These are phyloP conservation scores for Esteya vermicola DNA, from an alignment of 2,329 filamentous ascomycete species.

Conservation along the genomic window DNA sequence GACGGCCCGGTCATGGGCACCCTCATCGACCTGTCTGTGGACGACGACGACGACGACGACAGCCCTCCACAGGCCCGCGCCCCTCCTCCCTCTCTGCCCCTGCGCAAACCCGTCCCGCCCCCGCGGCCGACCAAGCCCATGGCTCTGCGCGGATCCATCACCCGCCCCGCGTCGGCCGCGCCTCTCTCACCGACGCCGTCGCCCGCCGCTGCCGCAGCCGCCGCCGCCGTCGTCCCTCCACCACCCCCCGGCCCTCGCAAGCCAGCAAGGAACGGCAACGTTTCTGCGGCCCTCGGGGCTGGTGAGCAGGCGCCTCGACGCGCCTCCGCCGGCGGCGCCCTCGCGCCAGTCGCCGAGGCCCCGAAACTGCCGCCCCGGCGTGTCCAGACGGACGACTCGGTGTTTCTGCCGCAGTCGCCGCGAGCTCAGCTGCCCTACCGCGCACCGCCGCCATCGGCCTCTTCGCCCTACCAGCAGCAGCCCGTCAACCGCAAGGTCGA, in stretches of 20 bases:
- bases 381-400: background rate
- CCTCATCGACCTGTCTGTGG: constrained; percentile 46
- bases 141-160: constrained; percentile 30
- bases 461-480: too few species aligned
- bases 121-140: constrained; percentile 44
- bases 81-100: background rate
- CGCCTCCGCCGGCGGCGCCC: background rate
- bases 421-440: constrained; percentile 7
- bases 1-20: constrained; percentile 35
- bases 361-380: constrained; percentile 28
- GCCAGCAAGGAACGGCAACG: too few species aligned
- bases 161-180: constrained; percentile 3
- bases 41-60: constrained; percentile 30
- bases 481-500: constrained; percentile 52
- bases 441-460: too few species aligned
- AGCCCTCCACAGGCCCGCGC: background rate
- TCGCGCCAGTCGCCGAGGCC: constrained; percentile 9
- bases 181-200: background rate
- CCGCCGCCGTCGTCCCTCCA: background rate
- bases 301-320: too few species aligned
- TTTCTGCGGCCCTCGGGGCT: too few species aligned
- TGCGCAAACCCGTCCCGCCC: constrained; percentile 26
- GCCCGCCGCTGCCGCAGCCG: background rate
- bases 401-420: constrained; percentile 17
- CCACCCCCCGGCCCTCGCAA: too few species aligned